phyloP scores from a whole-genome alignment of 2,329 filamentous ascomycete genomes.

The Diaporthe longicolla region DNA sequence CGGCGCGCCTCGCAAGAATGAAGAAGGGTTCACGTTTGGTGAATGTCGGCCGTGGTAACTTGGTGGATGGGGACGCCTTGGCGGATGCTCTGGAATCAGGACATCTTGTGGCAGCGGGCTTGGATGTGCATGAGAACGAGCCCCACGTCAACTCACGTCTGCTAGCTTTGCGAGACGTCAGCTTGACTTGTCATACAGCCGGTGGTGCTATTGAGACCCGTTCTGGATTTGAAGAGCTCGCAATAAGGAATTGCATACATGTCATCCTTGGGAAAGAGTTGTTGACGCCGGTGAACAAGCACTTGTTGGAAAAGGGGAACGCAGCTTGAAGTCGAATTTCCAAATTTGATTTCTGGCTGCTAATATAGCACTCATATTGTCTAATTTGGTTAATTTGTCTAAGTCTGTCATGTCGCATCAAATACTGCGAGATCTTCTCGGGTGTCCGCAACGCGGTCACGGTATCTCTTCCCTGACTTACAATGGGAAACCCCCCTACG shows the following conservation, averaged over 20 bases:
- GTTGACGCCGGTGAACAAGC: slow-evolving; percentile 67
- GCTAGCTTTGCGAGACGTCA: slow-evolving; percentile 50
- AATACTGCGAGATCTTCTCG: too few relatives aligned
- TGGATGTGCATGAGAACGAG: slow-evolving; percentile 68
- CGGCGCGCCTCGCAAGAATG: slow-evolving; percentile 59
- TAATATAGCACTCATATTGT: not conserved
- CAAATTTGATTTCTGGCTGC: not conserved
- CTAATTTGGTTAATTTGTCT: not conserved
- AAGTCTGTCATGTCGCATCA: not conserved
- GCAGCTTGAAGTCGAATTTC: not conserved
- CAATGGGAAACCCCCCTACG: too few relatives aligned
- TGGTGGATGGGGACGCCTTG: slow-evolving; percentile 66
- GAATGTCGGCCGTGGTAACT: slow-evolving; percentile 68
- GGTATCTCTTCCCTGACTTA: too few relatives aligned
- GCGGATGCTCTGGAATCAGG: slow-evolving; percentile 62
- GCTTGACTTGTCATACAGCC: slow-evolving; percentile 67
- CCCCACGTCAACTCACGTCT: slow-evolving; percentile 59
- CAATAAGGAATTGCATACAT: slow-evolving; percentile 67
- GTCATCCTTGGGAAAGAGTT: slow-evolving; percentile 60
- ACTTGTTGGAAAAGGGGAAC: slow-evolving; percentile 49
- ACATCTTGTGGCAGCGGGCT: slow-evolving; percentile 59
- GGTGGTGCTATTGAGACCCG: slow-evolving; percentile 68
- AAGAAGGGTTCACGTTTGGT: slow-evolving; percentile 66
- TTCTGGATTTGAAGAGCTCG: slow-evolving; percentile 66
- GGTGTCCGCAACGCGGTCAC: too few relatives aligned